phyloP scores from a whole-genome alignment of 2,329 filamentous ascomycete genomes.

The Ascochyta viciae-villosae region DNA sequence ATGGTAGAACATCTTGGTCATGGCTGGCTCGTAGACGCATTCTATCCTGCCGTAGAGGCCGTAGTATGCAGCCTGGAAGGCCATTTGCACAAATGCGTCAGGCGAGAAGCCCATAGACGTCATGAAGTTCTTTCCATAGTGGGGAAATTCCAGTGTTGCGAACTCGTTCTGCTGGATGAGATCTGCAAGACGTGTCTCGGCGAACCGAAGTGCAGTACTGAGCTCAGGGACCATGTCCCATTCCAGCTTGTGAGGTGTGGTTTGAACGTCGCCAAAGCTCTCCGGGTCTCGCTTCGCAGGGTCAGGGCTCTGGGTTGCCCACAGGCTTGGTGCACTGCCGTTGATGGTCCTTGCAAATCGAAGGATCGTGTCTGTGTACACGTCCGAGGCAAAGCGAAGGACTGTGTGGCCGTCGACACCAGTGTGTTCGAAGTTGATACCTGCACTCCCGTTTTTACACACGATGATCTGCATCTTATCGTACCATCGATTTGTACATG shows the following conservation, averaged over 20 bases:
- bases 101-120: conserved; percentile 96
- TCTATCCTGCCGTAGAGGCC: conserved; percentile 93
- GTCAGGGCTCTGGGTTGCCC: conserved; percentile 89
- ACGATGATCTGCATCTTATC: conserved; percentile 99
- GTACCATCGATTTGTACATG: conserved; percentile 98
- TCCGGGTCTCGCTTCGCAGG: conserved; percentile 89
- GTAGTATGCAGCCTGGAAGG: conserved; percentile 97
- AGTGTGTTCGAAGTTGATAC: conserved; percentile 99
- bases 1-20: conserved; percentile 95
- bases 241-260: conserved; percentile 92
- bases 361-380: conserved; percentile 97
- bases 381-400: conserved; percentile 90
- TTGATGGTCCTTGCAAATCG: conserved; percentile 96
- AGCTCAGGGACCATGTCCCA: conserved; percentile 97
- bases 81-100: conserved; percentile 98
- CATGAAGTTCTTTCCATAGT: conserved; percentile 97
- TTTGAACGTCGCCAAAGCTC: conserved; percentile 91
- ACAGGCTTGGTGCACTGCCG: conserved; percentile 86
- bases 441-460: conserved; percentile 96
- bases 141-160: conserved; percentile 83
- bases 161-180: conserved; percentile 98
- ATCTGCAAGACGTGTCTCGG: conserved; percentile 91
- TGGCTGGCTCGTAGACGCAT: conserved; percentile 95
- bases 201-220: conserved; percentile 88
- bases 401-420: conserved; percentile 98